Percentiles rank a stretch among this genome's conserved stretches.
Conservation (phyloP, 495 filamentous ascomycete species). For the Xylaria intraflava region DNA sequence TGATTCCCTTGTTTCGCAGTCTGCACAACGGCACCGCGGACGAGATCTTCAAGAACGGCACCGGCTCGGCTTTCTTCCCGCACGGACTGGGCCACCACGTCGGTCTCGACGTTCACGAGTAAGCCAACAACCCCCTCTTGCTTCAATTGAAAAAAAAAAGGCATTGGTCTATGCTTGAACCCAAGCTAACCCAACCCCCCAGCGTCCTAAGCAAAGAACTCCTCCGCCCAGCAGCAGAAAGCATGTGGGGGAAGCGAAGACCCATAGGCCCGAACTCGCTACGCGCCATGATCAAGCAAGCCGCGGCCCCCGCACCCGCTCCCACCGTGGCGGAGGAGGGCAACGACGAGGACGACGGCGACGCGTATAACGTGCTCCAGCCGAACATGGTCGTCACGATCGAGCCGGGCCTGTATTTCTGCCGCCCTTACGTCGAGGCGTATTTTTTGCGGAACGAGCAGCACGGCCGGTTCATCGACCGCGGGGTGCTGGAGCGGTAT, state of each 20-base stretch:
- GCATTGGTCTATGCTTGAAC: too few relatives aligned
- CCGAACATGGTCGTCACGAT: constrained; percentile 77
- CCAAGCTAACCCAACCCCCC: not conserved
- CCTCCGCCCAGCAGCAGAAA: constrained; percentile 23
- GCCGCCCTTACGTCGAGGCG: constrained; percentile 51
- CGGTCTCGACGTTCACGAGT: constrained; percentile 84
- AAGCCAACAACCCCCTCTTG: not conserved
- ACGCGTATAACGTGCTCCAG: constrained; percentile 35
- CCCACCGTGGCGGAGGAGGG: not conserved
- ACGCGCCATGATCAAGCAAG: constrained; percentile 29
- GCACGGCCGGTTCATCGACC: constrained; percentile 67
- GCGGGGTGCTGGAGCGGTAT: constrained; percentile 61
- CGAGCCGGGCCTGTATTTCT: constrained; percentile 82
- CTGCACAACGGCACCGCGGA: constrained; percentile 47
- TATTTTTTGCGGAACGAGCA: constrained; percentile 56
- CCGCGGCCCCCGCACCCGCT: constrained; percentile 8
- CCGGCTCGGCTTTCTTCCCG: constrained; percentile 76
- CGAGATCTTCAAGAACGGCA: constrained; percentile 63
- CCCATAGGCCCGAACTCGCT: constrained; percentile 25
- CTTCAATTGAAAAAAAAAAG: too few relatives aligned
- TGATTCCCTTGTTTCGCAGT: not conserved
- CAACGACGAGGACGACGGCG: not conserved
- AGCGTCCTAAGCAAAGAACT: constrained; percentile 28
- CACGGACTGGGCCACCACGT: constrained; percentile 88
- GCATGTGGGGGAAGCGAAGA: constrained; percentile 26